Evolutionary conservation across 2,329 filamentous ascomycete species (phyloP).

Genomic region (Fulvia fulva): DNA sequence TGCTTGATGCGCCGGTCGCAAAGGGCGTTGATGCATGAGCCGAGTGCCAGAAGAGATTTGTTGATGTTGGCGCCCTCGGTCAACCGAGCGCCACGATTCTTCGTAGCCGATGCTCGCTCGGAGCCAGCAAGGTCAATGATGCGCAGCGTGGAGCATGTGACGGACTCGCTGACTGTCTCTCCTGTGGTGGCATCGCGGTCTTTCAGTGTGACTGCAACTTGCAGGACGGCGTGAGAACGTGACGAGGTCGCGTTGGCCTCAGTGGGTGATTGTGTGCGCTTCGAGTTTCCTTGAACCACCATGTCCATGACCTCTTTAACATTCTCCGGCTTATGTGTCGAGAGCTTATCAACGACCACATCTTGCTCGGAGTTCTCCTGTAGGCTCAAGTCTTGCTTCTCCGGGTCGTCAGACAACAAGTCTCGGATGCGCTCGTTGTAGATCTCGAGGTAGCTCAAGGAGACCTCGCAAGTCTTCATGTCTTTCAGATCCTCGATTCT

Average conservation of each 20-base stretch:
- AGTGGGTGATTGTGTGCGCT: slow-evolving; percentile 91
- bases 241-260: slow-evolving; percentile 97
- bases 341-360: slow-evolving; percentile 85
- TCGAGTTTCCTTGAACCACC: slow-evolving; percentile 92
- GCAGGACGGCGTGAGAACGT: slow-evolving; percentile 91
- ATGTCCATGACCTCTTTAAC: slow-evolving; percentile 99
- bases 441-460: slow-evolving; percentile 93
- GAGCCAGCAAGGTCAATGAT: slow-evolving; percentile 97
- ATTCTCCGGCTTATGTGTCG: slow-evolving; percentile 84
- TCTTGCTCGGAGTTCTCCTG: slow-evolving; percentile 91
- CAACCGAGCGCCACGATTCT: slow-evolving; percentile 87
- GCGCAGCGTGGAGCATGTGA: slow-evolving; percentile 96
- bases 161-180: slow-evolving; percentile 58
- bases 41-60: slow-evolving; percentile 89
- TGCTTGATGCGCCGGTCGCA: slow-evolving; percentile 93
- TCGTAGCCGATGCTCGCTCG: slow-evolving; percentile 91
- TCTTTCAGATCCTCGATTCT: slow-evolving; percentile 81
- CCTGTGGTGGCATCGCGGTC: slow-evolving; percentile 88
- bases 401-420: slow-evolving; percentile 52
- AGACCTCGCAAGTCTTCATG: slow-evolving; percentile 85
- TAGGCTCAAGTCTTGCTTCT: slow-evolving; percentile 81
- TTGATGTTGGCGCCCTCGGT: slow-evolving; percentile 98
- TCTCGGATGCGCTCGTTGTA: slow-evolving; percentile 99
- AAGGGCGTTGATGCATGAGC: slow-evolving; percentile 96
- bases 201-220: slow-evolving; percentile 93